Evolutionary conservation across 2,329 filamentous ascomycete species (phyloP).

Genomic region (Aspergillus nomiae): DNA sequence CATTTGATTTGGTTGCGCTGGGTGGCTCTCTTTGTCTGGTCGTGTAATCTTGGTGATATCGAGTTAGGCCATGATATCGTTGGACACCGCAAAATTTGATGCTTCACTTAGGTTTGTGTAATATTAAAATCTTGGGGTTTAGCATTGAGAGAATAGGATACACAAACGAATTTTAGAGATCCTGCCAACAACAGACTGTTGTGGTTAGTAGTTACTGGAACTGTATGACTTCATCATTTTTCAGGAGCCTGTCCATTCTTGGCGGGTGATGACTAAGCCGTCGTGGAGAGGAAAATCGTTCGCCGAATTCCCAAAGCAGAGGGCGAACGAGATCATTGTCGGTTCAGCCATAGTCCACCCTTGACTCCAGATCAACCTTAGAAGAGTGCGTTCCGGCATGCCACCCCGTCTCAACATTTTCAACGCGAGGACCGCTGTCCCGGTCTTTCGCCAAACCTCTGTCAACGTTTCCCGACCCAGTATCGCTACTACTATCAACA

Average conservation of each 20-base stretch:
- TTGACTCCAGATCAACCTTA: slow-evolving; percentile 13
- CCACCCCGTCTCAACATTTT: slow-evolving; percentile 58
- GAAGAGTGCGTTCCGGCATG: slow-evolving; percentile 44
- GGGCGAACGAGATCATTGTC: neutral
- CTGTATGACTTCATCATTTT: slow-evolving; percentile 1
- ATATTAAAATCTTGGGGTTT: neutral
- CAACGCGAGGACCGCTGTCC: slow-evolving; percentile 34
- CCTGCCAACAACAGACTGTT: neutral
- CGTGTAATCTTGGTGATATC: neutral
- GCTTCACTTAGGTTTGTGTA: neutral
- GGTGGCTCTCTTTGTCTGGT: neutral
- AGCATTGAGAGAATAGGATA: neutral
- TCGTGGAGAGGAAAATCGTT: slow-evolving; percentile 29
- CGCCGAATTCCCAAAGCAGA: slow-evolving; percentile 11
- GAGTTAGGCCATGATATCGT: neutral
- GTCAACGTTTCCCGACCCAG: slow-evolving; percentile 20
- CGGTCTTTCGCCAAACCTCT: slow-evolving; percentile 35
- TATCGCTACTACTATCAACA: slow-evolving; percentile 25
- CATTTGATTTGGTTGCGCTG: neutral
- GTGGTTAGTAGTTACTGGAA: too few species aligned
- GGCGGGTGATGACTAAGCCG: slow-evolving; percentile 23
- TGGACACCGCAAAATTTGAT: slow-evolving; percentile 1
- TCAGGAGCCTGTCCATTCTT: slow-evolving; percentile 7
- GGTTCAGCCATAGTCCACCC: neutral
- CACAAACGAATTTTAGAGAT: neutral